A percentile compares a stretch with the other conserved stretches of the same genome.
Evolutionary conservation across 129 eudicot genomes (phyloP).

Genomic region (Scalesia atractyloides): DNA sequence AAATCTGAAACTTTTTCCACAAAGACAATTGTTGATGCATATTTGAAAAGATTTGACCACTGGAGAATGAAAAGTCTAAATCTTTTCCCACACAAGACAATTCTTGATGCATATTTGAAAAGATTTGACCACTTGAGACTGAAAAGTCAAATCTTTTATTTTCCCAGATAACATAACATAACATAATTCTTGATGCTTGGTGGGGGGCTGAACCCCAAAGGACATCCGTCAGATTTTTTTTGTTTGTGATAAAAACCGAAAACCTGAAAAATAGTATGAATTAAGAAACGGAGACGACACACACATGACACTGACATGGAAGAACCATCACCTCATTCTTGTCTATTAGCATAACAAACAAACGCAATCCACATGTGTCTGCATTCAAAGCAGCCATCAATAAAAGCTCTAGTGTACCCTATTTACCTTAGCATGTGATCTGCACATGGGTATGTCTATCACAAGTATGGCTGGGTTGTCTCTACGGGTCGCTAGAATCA

Average conservation of each 20-base stretch:
- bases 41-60: constrained; percentile 19
- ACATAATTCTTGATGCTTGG: constrained; percentile 28
- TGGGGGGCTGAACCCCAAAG: constrained; percentile 33
- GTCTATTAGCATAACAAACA: constrained; percentile 47
- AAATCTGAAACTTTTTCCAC: constrained; percentile 20
- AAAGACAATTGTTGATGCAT: constrained; percentile 27
- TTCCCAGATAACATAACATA: constrained; percentile 11
- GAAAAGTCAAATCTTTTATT: constrained; percentile 19
- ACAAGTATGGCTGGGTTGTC: constrained; percentile 30
- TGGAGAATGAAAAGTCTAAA: constrained; percentile 20
- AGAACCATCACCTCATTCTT: constrained; percentile 43
- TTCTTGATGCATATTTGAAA: constrained; percentile 19
- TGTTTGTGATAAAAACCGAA: constrained; percentile 22
- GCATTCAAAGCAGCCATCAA: constrained; percentile 39
- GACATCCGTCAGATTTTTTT: constrained; percentile 23
- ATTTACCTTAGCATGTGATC: constrained; percentile 45
- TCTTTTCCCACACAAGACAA: constrained; percentile 34
- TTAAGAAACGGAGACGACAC: constrained; percentile 18
- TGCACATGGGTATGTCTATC: constrained; percentile 45
- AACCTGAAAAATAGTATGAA: constrained; percentile 9
- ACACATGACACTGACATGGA: constrained; percentile 34
- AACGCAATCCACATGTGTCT: constrained; percentile 48
- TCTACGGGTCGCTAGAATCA: constrained; percentile 25
- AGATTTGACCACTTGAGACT: constrained; percentile 30
- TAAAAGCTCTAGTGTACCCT: constrained; percentile 39